Conservation (phyloP, 345 rosid species). For the Gossypium anomalum region DNA sequence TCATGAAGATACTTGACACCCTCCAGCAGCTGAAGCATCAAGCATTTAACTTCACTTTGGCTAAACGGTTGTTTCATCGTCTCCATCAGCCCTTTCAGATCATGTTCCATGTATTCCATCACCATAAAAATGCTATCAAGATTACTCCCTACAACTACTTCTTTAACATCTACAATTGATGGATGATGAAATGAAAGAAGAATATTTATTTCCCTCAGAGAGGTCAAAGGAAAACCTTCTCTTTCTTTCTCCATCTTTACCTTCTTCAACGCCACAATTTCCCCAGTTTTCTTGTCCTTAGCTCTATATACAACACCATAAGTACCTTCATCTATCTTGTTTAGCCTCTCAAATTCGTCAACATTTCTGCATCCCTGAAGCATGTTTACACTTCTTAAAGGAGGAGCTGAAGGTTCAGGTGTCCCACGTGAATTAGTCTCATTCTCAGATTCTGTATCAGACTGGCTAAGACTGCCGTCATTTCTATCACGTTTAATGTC, state of each 20-base stretch:
- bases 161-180: slow-evolving; percentile 94
- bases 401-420: slow-evolving; percentile 55
- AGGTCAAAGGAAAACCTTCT: slow-evolving; percentile 96
- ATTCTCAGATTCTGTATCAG: slow-evolving; percentile 54
- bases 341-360: slow-evolving; percentile 94
- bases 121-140: slow-evolving; percentile 98
- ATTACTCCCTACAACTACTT: slow-evolving; percentile 93
- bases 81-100: slow-evolving; percentile 94
- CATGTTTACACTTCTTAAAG: slow-evolving; percentile 87
- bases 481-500: slow-evolving; percentile 39
- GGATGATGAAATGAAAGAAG: slow-evolving; percentile 97
- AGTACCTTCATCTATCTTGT: slow-evolving; percentile 98
- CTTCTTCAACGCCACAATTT: slow-evolving; percentile 95
- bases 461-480: slow-evolving; percentile 32
- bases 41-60: slow-evolving; percentile 98
- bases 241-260: slow-evolving; percentile 99
- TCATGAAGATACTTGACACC: slow-evolving; percentile 97
- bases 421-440: slow-evolving; percentile 42
- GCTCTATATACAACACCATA: slow-evolving; percentile 99
- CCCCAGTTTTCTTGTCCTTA: slow-evolving; percentile 83
- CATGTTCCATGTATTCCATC: slow-evolving; percentile 99
- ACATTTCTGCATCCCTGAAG: slow-evolving; percentile 97
- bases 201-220: slow-evolving; percentile 91
- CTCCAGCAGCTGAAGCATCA: slow-evolving; percentile 92
- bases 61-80: slow-evolving; percentile 97